A percentile compares a stretch with the other conserved stretches of the same genome.
These are phyloP conservation scores for Corchorus capsularis DNA, from an alignment of 345 rosid species.

Conservation along the genomic window DNA sequence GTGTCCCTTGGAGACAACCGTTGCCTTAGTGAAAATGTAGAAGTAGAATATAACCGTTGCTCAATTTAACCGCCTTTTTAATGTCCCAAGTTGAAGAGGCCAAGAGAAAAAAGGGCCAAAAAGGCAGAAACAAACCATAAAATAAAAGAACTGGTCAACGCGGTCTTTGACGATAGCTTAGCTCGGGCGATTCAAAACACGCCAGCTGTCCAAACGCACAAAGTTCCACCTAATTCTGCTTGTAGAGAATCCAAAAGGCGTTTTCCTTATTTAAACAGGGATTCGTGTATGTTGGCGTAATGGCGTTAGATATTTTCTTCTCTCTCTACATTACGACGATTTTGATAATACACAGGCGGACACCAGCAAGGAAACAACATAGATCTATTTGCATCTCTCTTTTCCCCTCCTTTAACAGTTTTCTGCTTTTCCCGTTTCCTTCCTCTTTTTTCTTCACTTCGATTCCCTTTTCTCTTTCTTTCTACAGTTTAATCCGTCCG, in stretches of 20 bases:
- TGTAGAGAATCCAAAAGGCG: neutral
- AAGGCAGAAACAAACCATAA: no score
- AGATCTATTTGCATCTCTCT: neutral
- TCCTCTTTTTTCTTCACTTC: no score
- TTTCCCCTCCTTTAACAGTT: neutral
- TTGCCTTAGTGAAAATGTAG: no score
- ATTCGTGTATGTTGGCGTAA: neutral
- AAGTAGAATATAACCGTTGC: no score
- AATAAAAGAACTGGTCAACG: no score
- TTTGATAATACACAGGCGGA: neutral
- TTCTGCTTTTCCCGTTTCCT: neutral
- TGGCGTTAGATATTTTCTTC: constrained; percentile 17
- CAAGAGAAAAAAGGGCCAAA: no score
- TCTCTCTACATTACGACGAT: neutral
- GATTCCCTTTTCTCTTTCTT: neutral
- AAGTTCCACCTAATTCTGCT: neutral
- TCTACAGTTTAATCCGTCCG: neutral
- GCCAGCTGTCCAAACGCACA: constrained; percentile 4
- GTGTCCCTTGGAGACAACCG: no score
- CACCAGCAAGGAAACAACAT: neutral
- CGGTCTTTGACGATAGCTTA: neutral
- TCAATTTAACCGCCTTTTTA: no score
- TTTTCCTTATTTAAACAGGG: neutral
- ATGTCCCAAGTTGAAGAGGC: no score
- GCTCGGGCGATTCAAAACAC: neutral